Evolutionary conservation across 1,284 basidiomycete species (phyloP), one percentile per base, ranked within the genome.

Genomic region (Boletus semigastroideus): DNA sequence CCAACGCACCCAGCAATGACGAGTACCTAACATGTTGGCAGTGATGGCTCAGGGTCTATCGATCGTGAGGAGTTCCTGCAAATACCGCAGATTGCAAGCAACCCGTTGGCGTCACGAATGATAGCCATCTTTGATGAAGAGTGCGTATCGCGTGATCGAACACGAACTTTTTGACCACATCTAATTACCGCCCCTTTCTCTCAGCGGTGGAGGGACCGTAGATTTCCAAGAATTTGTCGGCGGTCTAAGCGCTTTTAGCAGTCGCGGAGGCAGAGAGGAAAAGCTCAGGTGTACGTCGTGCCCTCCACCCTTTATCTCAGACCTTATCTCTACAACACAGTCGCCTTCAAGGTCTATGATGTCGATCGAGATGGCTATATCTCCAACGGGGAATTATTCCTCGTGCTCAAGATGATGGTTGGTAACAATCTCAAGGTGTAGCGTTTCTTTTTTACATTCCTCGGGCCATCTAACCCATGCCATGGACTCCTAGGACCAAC

Each of bases 371-470:
- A 99, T 66, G 94, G 94, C 2, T 96, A 77, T 72, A 99, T 99
- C 68, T 97, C 94, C n/a, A 99, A 99, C 67, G 97, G 96, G 52
- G 96, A 99, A 74, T 82, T 99, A 42, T 99, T 98, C 76, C 77
- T 99, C 47, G 96, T 99, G 37, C 77, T 99, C 58, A 99, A 99
- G 79, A 98, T 99, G 93, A 99, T 99, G 96, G 97, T 99, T 41
- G 96, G 96, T 33, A 98, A 92, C 72, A 99, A 99, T 72, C 76
- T 98, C 64, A 98, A 99, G 79, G 91, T 92, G 47, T 48, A 73
- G 54, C 19, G n/a, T 31, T 16, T 22, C 39, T 22, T 7, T 14
- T 16, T 25, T 22, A 5, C 22, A 16, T 27, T 27, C 20, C 19
- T n/a, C 20, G 22, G 6, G 25, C 19, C 31, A 3, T 11, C 36